Evolutionary conservation across 23 red algal genomes (phyloP).

Genomic region (Agarophyton chilense): DNA sequence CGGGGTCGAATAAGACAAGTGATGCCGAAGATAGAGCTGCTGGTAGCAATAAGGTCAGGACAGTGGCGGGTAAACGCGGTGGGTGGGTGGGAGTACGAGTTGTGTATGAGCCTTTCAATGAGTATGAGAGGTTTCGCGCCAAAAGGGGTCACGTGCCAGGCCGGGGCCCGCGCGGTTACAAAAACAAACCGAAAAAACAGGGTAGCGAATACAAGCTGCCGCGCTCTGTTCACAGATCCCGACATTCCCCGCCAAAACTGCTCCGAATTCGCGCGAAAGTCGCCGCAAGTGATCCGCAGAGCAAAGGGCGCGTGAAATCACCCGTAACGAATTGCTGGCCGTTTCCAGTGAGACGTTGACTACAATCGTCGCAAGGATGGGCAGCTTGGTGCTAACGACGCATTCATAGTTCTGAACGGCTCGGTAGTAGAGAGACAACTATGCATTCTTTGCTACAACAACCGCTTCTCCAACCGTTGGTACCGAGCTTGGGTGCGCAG

Average conservation of each 20-base stretch:
- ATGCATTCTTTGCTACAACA: too few relatives aligned
- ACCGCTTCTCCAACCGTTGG: too few relatives aligned
- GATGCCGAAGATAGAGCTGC: background rate
- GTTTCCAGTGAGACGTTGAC: too few relatives aligned
- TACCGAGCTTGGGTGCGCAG: too few relatives aligned
- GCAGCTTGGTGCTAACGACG: too few relatives aligned
- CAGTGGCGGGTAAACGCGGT: background rate
- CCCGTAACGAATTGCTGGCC: too few relatives aligned
- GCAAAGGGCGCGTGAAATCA: too few relatives aligned
- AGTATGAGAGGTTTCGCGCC: constrained; percentile 20
- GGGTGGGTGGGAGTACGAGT: background rate
- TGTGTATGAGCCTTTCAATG: background rate
- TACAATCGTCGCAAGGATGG: too few relatives aligned
- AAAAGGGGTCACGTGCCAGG: background rate
- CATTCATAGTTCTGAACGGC: too few relatives aligned
- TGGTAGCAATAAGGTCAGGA: background rate
- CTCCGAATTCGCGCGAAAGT: background rate
- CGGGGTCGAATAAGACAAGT: background rate
- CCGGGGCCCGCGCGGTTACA: background rate
- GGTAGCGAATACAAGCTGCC: background rate
- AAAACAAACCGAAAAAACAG: background rate
- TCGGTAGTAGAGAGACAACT: too few relatives aligned
- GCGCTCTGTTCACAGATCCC: background rate
- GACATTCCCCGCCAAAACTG: background rate
- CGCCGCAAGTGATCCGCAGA: background rate